A percentile compares a stretch with the other conserved stretches of the same genome.
Evolutionary conservation across 768 basidiomycete species (phyloP).

Genomic region (Boletus pseudo-olivaceus): DNA sequence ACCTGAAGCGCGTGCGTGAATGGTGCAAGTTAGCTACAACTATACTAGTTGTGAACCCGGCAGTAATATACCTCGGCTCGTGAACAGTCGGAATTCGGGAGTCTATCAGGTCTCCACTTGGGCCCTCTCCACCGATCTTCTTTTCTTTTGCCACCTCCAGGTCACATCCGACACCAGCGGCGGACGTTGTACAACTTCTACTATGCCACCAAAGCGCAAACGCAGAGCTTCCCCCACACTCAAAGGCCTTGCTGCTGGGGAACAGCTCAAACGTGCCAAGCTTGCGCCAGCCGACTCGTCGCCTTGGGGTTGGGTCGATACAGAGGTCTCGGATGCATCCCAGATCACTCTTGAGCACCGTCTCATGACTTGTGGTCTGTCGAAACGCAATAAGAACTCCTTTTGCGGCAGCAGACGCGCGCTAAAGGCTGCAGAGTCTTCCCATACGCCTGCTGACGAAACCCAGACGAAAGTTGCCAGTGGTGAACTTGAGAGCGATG

Average conservation of each 20-base stretch:
- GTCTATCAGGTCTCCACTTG: constrained; percentile 12
- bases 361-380: constrained; percentile 65
- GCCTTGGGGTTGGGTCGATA: constrained; percentile 81
- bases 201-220: constrained; percentile 60
- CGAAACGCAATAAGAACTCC: constrained; percentile 43
- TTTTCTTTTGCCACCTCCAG: constrained; percentile 4
- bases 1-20: neutral
- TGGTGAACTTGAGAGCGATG: constrained; percentile 54
- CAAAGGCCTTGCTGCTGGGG: constrained; percentile 58
- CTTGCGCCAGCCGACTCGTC: constrained; percentile 44
- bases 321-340: constrained; percentile 52
- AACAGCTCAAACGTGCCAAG: constrained; percentile 57
- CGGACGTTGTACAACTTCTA: neutral
- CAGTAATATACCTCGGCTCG: neutral
- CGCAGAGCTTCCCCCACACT: constrained; percentile 43
- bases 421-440: constrained; percentile 17
- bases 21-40: no score
- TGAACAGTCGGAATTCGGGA: constrained; percentile 25
- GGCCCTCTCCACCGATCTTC: constrained; percentile 7
- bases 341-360: constrained; percentile 68
- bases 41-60: neutral
- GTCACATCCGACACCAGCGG: neutral
- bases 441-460: constrained; percentile 10
- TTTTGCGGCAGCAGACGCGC: constrained; percentile 60
- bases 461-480: constrained; percentile 16